Base-by-base conservation (phyloP, 1,139 yeast species). In the Taiozyma onychis region DNA sequence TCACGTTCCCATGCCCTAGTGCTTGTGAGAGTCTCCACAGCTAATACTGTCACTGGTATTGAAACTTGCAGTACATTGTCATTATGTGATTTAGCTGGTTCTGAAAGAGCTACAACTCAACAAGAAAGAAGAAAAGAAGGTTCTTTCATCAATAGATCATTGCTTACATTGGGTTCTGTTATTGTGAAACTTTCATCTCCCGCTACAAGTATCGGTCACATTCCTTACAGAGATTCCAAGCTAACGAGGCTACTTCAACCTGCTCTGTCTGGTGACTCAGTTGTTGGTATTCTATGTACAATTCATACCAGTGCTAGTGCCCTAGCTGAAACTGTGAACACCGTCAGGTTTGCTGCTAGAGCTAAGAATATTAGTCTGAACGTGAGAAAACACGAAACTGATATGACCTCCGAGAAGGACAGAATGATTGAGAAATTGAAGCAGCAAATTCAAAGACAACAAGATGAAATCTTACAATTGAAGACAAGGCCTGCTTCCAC, bases 61-160 rank as follows among this genome's bases (percentile, higher is more conserved):
- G 80, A 77, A 51, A 72, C 73, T 18, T 68, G 75, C 47, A 78
- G 93, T 37, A 83, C 93, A 0, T 77, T 93, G 41, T 88, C 95
- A 27, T 74, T 93, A 51, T 93, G 98, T 73, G 99, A 93, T 69
- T 76, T 93, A 62, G 99, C 99, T 0, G 99, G 99, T 24, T 87
- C 96, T 18, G 99, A 93, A 67, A 77, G 88, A 51, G 98, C 97
- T 0, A 85, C 95, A 0, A 77, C 86, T 1, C 89, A 90, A 62
- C 69, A 76, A 0, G 97, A 67, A 50, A 77, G 98, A 60, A 74
- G 97, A 52, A 88, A 89, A 66, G 98, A 93, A 70, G 98, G 98
- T 22, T 80, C 97, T 0, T 91, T 77, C 64, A 93, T 93, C 63
- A 93, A 93, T 70, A 88, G 89, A 65, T 90, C 97, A 0, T 75